Percentiles rank a stretch among this genome's conserved stretches.
These are phyloP conservation scores for Cryptococcus floricola DNA, from an alignment of 1,284 basidiomycete genomes.

Conservation along the genomic window DNA sequence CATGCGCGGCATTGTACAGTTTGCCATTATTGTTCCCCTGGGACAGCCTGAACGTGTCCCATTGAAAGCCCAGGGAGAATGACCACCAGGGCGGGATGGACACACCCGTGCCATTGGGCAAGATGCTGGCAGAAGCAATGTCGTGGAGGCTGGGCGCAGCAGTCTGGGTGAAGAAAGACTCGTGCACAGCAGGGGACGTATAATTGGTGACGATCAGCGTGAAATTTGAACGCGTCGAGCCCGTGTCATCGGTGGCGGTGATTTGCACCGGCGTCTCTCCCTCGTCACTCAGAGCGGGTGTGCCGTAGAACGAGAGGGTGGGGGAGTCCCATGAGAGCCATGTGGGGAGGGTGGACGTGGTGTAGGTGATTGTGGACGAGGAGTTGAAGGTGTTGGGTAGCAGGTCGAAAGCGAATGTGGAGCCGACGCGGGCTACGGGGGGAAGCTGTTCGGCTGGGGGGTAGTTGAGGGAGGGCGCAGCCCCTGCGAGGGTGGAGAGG, in stretches of 20 bases:
- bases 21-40: slow-evolving; percentile 42
- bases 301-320: slow-evolving; percentile 37
- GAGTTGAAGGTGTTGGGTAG: slow-evolving; percentile 18
- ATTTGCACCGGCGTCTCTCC: slow-evolving; percentile 32
- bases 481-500: slow-evolving; percentile 9
- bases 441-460: slow-evolving; percentile 49
- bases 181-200: slow-evolving; percentile 41
- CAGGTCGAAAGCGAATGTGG: slow-evolving; percentile 42
- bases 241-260: slow-evolving; percentile 37
- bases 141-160: slow-evolving; percentile 30
- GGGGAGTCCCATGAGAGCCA: slow-evolving; percentile 51
- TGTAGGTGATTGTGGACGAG: slow-evolving; percentile 41
- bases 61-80: slow-evolving; percentile 55
- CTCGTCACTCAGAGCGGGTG: slow-evolving; percentile 34
- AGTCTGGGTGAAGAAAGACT: slow-evolving; percentile 47
- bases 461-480: slow-evolving; percentile 46
- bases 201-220: slow-evolving; percentile 47
- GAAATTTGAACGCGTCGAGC: slow-evolving; percentile 32
- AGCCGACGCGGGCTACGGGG: slow-evolving; percentile 48
- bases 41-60: slow-evolving; percentile 46
- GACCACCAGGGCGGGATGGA: slow-evolving; percentile 52
- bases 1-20: slow-evolving; percentile 49
- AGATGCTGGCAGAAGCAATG: slow-evolving; percentile 37
- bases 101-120: slow-evolving; percentile 44
- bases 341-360: slow-evolving; percentile 50